Evolutionary conservation across 176 grass and related monocot genomes (phyloP).

Genomic region (Triticum turgidum): DNA sequence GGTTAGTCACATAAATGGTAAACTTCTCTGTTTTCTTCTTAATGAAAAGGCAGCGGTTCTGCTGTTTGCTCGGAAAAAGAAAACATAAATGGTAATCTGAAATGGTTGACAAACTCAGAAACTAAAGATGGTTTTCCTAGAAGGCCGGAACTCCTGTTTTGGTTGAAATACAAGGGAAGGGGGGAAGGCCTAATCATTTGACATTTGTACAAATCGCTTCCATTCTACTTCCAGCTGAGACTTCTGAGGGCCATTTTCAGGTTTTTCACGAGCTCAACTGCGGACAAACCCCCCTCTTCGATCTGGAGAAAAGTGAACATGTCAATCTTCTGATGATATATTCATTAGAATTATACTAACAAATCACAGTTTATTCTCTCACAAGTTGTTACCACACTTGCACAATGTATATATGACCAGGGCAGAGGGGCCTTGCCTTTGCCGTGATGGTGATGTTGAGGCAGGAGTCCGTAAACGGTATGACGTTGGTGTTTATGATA

Average conservation of each 20-base stretch:
- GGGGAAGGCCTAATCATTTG: no score
- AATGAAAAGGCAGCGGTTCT: no score
- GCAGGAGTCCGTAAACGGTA: constrained; percentile 42
- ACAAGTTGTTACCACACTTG: not conserved
- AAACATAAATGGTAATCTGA: not conserved
- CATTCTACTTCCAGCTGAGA: constrained; percentile 35
- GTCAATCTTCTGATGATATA: not conserved
- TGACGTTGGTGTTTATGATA: constrained; percentile 51
- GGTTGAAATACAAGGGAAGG: no score
- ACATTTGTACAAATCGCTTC: no score
- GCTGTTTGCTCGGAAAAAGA: not conserved
- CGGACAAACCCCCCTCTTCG: constrained; percentile 55
- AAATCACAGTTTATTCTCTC: not conserved
- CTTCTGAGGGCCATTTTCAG: constrained; percentile 39
- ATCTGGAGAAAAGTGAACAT: constrained; percentile 40
- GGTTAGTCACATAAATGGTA: not conserved
- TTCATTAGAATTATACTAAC: not conserved
- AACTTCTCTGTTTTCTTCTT: no score
- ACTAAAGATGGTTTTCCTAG: not conserved
- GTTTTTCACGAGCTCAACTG: constrained; percentile 55
- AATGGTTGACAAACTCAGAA: not conserved
- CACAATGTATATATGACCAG: no score
- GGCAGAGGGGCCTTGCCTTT: constrained; percentile 27
- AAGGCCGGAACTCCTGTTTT: no score
- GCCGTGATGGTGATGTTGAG: constrained; percentile 52